Conservation (phyloP, 1,284 basidiomycete genomes). For the Trametes polyzona region DNA sequence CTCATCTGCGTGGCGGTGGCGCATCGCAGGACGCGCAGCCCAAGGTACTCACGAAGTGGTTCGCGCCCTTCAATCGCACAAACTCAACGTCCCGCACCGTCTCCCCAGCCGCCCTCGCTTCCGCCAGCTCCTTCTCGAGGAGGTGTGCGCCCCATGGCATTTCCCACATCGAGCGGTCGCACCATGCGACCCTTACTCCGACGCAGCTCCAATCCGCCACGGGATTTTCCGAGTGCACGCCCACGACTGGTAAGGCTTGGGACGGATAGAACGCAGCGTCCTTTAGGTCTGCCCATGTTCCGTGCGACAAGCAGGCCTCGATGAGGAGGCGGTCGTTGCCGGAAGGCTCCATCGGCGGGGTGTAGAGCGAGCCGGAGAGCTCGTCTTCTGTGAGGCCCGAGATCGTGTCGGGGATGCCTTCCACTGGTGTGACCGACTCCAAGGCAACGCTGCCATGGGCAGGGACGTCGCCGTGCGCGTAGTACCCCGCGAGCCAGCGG, state of each 20-base stretch:
- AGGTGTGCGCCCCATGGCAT: background rate
- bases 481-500: slow-evolving; percentile 9
- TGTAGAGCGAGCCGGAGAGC: slow-evolving; percentile 2
- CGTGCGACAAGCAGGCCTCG: slow-evolving; percentile 3
- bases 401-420: background rate
- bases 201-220: slow-evolving; percentile 7
- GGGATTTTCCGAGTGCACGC: too few species aligned
- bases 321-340: slow-evolving; percentile 9
- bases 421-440: background rate
- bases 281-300: slow-evolving; percentile 1
- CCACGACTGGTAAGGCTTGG: background rate
- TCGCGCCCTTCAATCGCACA: slow-evolving; percentile 13
- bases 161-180: slow-evolving; percentile 16
- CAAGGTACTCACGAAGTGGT: slow-evolving; percentile 14
- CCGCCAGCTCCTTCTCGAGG: slow-evolving; percentile 11
- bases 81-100: slow-evolving; percentile 1
- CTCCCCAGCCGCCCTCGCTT: slow-evolving; percentile 5
- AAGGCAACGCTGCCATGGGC: background rate
- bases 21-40: background rate
- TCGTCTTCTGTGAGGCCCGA: slow-evolving; percentile 4
- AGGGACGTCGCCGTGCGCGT: slow-evolving; percentile 7
- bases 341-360: background rate
- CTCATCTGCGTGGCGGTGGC: too few species aligned
- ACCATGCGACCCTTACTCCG: slow-evolving; percentile 14
- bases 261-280: slow-evolving; percentile 3